These are phyloP conservation scores for Metarhizium brunneum DNA, from an alignment of 2,329 filamentous ascomycete genomes.

Conservation along the genomic window DNA sequence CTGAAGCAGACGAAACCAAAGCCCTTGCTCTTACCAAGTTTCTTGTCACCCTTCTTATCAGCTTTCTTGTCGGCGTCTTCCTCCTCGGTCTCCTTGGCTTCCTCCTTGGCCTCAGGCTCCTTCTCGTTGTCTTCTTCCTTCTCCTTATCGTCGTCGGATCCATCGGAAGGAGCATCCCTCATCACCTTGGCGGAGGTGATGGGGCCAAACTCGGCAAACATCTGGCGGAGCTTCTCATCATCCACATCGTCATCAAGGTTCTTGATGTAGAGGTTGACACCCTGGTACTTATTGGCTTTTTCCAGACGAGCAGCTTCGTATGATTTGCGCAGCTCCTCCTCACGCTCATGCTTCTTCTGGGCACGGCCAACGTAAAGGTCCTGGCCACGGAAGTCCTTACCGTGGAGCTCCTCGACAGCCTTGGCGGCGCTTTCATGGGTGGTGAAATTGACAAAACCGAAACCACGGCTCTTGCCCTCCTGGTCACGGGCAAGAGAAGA, in stretches of 20 bases:
- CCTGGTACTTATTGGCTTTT: conserved; percentile 99
- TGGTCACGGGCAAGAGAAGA: conserved; percentile 83
- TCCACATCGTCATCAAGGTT: conserved; percentile 96
- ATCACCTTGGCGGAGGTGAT: conserved; percentile 99
- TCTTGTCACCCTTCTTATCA: conserved; percentile 50
- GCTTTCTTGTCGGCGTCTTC: conserved; percentile 46
- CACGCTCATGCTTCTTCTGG: conserved; percentile 99
- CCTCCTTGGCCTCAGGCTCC: conserved; percentile 36
- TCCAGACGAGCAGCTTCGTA: conserved; percentile 96
- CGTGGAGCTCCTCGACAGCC: conserved; percentile 87
- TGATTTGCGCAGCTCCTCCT: conserved; percentile 97
- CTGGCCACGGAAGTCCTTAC: conserved; percentile 85
- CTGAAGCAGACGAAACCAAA: conserved; percentile 99
- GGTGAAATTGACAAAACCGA: conserved; percentile 93
- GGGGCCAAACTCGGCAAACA: conserved; percentile 84
- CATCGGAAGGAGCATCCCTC: conserved; percentile 64
- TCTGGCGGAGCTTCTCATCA: conserved; percentile 91
- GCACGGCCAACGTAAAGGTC: conserved; percentile 96
- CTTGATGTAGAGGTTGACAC: conserved; percentile 99
- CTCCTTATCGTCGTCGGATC: conserved; percentile 45
- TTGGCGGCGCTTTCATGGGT: conserved; percentile 78
- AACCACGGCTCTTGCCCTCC: conserved; percentile 90
- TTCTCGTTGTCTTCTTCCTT: conserved; percentile 44
- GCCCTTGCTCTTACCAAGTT: conserved; percentile 97
- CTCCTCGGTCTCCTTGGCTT: conserved; percentile 34